These are phyloP conservation scores for Guadua angustifolia DNA, from an alignment of 176 grass and related monocot genomes.

Conservation along the genomic window DNA sequence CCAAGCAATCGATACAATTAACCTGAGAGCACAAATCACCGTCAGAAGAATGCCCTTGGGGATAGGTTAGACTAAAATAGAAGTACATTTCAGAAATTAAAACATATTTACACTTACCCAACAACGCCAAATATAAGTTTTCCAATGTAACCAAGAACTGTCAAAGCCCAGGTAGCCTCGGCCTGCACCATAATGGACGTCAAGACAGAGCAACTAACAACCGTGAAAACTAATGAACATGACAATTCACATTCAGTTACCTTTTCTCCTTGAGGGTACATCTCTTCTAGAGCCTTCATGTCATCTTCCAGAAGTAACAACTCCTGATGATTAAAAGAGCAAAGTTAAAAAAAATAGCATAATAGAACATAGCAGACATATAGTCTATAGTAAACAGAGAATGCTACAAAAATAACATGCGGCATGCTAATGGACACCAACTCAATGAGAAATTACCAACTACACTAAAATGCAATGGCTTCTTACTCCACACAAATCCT, in stretches of 20 bases:
- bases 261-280: constrained; percentile 99
- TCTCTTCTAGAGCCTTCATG: constrained; percentile 94
- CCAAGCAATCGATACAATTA: constrained; percentile 97
- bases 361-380: constrained; percentile 3
- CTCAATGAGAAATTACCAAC: neutral
- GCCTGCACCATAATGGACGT: constrained; percentile 65
- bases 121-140: constrained; percentile 81
- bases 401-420: neutral
- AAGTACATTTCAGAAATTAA: neutral
- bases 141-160: constrained; percentile 90
- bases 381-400: neutral
- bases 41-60: constrained; percentile 23
- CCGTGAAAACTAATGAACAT: constrained; percentile 17
- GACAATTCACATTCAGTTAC: constrained; percentile 38
- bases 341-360: constrained; percentile 27
- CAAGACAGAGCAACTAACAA: constrained; percentile 43
- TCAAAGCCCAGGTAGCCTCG: constrained; percentile 92
- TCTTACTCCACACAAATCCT: constrained; percentile 12
- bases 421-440: constrained; percentile 3
- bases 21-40: constrained; percentile 52
- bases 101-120: constrained; percentile 65
- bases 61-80: neutral
- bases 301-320: constrained; percentile 93
- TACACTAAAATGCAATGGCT: neutral
- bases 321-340: constrained; percentile 58